Percentiles rank a stretch among this genome's conserved stretches.
Conservation (phyloP, 2,329 filamentous ascomycete species). For the Orbilia blumenaviensis region DNA sequence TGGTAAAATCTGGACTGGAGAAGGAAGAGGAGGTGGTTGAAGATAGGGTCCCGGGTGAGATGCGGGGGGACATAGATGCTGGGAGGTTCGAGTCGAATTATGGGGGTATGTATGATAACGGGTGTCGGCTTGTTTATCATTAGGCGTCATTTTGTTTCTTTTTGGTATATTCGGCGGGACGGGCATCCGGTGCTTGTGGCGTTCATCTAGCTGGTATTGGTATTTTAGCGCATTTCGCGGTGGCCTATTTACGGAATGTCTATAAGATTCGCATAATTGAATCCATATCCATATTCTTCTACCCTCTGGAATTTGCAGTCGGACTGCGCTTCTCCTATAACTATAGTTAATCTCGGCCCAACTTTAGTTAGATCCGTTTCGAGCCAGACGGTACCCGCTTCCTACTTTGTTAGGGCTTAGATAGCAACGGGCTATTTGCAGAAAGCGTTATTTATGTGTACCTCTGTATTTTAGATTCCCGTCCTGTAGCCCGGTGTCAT, state of each 20-base stretch:
- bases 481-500: no score
- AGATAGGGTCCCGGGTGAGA: neutral
- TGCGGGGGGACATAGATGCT: constrained; percentile 28
- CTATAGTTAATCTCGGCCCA: no score
- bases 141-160: constrained; percentile 17
- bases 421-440: no score
- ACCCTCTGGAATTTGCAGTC: no score
- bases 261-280: neutral
- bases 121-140: constrained; percentile 42
- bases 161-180: neutral
- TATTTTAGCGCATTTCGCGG: neutral
- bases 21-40: neutral
- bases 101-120: constrained; percentile 39
- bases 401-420: no score
- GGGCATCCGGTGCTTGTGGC: constrained; percentile 1
- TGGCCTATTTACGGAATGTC: neutral
- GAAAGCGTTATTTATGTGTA: no score
- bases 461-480: no score
- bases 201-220: neutral
- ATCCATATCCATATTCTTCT: no score
- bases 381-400: no score
- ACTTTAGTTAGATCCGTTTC: no score
- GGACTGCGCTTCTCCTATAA: no score
- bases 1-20: no score
- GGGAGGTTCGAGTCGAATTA: constrained; percentile 27